A percentile compares a stretch with the other conserved stretches of the same genome.
Evolutionary conservation across 176 grass and related monocot genomes (phyloP).

Genomic region (Avena sativa): DNA sequence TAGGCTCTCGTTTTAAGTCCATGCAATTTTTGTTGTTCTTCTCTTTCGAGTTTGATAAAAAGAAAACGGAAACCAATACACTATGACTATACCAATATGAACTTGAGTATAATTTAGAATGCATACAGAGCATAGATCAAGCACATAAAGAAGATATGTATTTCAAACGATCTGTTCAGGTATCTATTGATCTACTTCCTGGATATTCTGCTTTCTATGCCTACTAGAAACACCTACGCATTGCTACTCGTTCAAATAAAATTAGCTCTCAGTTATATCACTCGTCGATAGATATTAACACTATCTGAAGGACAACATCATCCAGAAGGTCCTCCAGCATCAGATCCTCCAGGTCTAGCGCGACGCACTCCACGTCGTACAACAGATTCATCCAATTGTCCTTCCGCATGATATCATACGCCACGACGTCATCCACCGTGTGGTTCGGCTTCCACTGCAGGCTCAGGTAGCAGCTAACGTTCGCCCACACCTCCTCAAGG

Average conservation of each 20-base stretch:
- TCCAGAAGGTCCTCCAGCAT: slow-evolving; percentile 81
- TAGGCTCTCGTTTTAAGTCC: neutral
- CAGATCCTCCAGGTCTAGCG: slow-evolving; percentile 67
- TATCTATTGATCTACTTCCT: slow-evolving; percentile 25
- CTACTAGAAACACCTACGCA: slow-evolving; percentile 29
- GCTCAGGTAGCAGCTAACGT: slow-evolving; percentile 64
- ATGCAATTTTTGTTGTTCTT: neutral
- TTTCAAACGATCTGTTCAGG: slow-evolving; percentile 21
- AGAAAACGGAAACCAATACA: neutral
- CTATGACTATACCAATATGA: neutral
- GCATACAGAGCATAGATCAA: neutral
- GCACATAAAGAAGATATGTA: neutral
- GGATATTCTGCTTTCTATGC: slow-evolving; percentile 11
- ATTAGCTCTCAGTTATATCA: slow-evolving; percentile 26
- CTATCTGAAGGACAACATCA: slow-evolving; percentile 71
- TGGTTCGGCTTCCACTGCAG: slow-evolving; percentile 51
- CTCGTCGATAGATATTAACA: slow-evolving; percentile 49
- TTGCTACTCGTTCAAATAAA: neutral
- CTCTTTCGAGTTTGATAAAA: neutral
- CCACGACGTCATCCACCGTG: slow-evolving; percentile 72
- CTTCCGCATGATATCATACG: slow-evolving; percentile 59
- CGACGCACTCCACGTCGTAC: slow-evolving; percentile 54
- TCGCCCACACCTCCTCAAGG: slow-evolving; percentile 79
- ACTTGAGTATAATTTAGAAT: neutral
- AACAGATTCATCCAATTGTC: slow-evolving; percentile 85